Percentiles rank a stretch among this genome's conserved stretches.
These are phyloP conservation scores for Phycomyces blakesleeanus DNA, from an alignment of 192 early-diverging fungal genomes.

Conservation along the genomic window DNA sequence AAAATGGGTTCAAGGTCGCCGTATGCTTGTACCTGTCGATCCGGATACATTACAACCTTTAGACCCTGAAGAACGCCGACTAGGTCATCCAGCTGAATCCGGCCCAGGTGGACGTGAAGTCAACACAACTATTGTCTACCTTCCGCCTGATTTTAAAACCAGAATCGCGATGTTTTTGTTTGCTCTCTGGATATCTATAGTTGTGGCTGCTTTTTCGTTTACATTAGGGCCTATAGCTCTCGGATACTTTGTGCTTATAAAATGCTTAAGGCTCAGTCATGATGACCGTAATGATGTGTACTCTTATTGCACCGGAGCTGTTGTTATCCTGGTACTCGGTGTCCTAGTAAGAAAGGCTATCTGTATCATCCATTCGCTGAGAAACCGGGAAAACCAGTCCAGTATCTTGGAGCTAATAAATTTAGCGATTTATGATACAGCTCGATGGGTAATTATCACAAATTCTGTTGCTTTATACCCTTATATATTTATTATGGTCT, in stretches of 20 bases:
- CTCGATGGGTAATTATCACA: no score
- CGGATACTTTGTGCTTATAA: not conserved
- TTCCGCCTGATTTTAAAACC: conserved; percentile 63
- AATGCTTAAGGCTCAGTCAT: not conserved
- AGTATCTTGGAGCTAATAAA: no score
- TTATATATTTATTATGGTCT: not conserved
- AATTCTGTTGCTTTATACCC: no score
- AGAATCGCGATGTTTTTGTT: conserved; percentile 52
- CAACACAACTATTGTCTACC: conserved; percentile 73
- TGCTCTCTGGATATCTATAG: conserved; percentile 48
- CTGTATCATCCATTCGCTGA: no score
- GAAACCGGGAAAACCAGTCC: no score
- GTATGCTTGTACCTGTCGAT: conserved; percentile 79
- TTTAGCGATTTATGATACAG: no score
- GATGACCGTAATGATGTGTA: not conserved
- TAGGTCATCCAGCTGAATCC: conserved; percentile 47
- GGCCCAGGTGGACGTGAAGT: conserved; percentile 11
- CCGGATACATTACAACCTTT: conserved; percentile 43
- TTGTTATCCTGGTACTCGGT: not conserved
- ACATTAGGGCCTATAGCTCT: conserved; percentile 6
- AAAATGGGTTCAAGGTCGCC: conserved; percentile 65
- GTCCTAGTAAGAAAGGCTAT: not conserved
- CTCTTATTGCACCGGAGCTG: conserved; percentile 1
- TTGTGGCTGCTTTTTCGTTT: conserved; percentile 46
- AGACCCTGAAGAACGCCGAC: conserved; percentile 55